A percentile compares a stretch with the other conserved stretches of the same genome.
phyloP scores from a whole-genome alignment of 192 early-diverging fungal genomes.

The Gaertneriomyces sp. region DNA sequence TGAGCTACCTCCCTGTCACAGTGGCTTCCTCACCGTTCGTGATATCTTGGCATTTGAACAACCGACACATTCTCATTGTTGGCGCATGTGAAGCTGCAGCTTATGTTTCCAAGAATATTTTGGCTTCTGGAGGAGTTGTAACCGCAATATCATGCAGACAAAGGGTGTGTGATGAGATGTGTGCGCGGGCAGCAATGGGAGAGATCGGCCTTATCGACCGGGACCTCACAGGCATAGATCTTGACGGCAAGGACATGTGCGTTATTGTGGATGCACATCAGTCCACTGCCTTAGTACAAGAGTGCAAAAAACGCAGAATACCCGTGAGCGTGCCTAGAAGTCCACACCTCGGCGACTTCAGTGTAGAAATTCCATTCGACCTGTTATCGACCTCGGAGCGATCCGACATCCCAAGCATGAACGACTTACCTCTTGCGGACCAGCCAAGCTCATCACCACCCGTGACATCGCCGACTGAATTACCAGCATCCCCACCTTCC shows the following conservation, averaged over 20 bases:
- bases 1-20: too few species aligned
- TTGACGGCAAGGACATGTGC: constrained; percentile 34
- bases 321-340: constrained; percentile 89
- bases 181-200: constrained; percentile 51
- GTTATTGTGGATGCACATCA: constrained; percentile 66
- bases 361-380: constrained; percentile 88
- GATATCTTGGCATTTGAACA: constrained; percentile 70
- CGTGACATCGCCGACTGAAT: not conserved
- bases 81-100: constrained; percentile 83
- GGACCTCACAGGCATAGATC: constrained; percentile 44
- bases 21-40: too few species aligned
- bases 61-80: constrained; percentile 78
- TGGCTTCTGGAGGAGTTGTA: constrained; percentile 74
- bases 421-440: constrained; percentile 41
- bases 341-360: constrained; percentile 86
- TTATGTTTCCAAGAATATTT: constrained; percentile 69
- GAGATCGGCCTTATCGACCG: constrained; percentile 50
- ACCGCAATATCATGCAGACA: constrained; percentile 65
- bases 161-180: constrained; percentile 62
- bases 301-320: constrained; percentile 62
- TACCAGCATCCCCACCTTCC: constrained; percentile 3
- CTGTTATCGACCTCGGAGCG: constrained; percentile 78
- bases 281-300: constrained; percentile 48
- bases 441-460: constrained; percentile 3
- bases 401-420: constrained; percentile 65